Conservation (phyloP, 305 asterid species). For the Fraxinus ornus region DNA sequence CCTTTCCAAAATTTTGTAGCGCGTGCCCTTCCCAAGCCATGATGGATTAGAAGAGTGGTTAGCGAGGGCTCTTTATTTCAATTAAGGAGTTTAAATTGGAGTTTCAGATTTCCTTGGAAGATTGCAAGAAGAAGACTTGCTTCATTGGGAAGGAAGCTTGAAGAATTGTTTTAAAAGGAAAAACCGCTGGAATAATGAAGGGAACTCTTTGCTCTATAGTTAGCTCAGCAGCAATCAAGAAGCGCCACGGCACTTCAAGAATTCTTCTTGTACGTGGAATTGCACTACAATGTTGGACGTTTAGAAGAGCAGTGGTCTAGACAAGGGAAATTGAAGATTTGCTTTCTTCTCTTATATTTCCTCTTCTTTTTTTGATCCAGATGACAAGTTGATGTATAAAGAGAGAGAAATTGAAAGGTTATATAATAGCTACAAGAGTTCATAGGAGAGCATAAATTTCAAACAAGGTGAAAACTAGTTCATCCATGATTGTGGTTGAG, state of each 20-base stretch:
- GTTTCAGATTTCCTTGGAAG: neutral
- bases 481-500: neutral
- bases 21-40: neutral
- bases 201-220: neutral
- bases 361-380: neutral
- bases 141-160: neutral
- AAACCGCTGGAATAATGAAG: neutral
- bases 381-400: neutral
- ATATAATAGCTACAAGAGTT: neutral
- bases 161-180: neutral
- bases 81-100: neutral
- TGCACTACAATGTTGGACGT: neutral
- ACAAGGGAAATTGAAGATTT: neutral
- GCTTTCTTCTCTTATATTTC: neutral
- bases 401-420: neutral
- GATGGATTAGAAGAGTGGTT: neutral
- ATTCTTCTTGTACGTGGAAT: neutral
- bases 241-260: neutral
- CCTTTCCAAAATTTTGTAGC: neutral
- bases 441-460: neutral
- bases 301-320: neutral
- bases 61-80: neutral
- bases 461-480: neutral
- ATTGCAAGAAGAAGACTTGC: neutral
- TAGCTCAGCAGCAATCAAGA: neutral